Evolutionary conservation across 768 basidiomycete species (phyloP), one percentile per base, ranked within the genome.

Genomic region (Macrolepiota fuliginosa): DNA sequence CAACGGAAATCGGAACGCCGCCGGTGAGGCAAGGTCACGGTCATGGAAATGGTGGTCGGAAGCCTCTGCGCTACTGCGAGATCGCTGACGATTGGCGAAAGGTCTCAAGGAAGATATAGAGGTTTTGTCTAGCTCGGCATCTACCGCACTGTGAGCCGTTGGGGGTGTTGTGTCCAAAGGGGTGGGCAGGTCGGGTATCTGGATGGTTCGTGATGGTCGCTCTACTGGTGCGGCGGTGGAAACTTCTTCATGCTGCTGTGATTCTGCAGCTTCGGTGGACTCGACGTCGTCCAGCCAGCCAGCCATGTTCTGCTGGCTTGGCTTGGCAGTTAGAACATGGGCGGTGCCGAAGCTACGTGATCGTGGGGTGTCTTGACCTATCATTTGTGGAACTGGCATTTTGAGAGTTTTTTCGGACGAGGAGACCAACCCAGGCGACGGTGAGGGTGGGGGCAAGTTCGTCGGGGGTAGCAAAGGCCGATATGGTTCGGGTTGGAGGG

Each of bases 1-100:
- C 50, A 53, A 40, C 11, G 79, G 80, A 54, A 82, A 82, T 56
- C 79, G 80, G 61, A 81, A 82, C 15, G 75, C 73, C 24, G 72
- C 68, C 17, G 79, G 73, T 12, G 78, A 70, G 11, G 71, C 64
- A 1, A 79, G 76, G 45, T 72, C 71, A 37, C 65, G 47, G 49
- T 69, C 68, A 69, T 56, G 77, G 67, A 19, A 67, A 59, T 4
- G 32, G 71, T 15, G 71, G 62, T 47, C 64, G 45, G 17, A 64
- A 62, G 54, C 71, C 69, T 37, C 63, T 32, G 55, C 49, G 47
- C 55, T 60, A 32, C 29, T 58, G 53, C 42, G 13, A 11, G 27
- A 61, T 51, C 52, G 49, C 36, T 57, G 70, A 66, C 4, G 73
- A 64, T 50, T 51, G 24, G 36, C 13, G 7, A n/a, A 24, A 27